Conservation (phyloP, 2,329 filamentous ascomycete species). For the Trichoderma sp. region DNA sequence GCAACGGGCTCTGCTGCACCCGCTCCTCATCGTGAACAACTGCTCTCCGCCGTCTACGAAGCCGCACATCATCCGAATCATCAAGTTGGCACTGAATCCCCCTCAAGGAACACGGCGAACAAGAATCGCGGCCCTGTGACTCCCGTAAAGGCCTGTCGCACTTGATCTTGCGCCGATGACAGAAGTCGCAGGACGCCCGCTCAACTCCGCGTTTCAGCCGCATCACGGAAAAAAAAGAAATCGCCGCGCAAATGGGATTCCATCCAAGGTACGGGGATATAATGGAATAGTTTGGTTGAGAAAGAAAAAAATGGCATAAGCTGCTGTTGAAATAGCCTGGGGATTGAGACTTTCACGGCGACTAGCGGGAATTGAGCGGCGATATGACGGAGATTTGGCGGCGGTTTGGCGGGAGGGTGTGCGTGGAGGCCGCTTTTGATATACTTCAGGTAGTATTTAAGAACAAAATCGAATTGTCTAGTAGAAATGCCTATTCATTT, state of each 20-base stretch:
- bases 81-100: background rate
- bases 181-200: slow-evolving; percentile 10
- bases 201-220: slow-evolving; percentile 6
- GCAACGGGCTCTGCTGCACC: background rate
- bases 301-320: background rate
- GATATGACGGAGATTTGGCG: slow-evolving; percentile 9
- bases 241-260: background rate
- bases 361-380: background rate
- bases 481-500: background rate
- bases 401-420: background rate
- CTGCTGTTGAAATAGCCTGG: background rate
- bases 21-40: background rate
- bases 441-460: background rate
- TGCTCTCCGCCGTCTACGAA: background rate
- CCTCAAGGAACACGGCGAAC: background rate
- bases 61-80: background rate
- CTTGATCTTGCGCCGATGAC: slow-evolving; percentile 8
- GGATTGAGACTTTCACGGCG: background rate
- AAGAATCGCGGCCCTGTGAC: background rate
- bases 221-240: background rate
- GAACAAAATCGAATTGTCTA: background rate
- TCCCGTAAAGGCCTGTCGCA: background rate
- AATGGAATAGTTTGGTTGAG: background rate
- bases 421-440: background rate
- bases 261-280: background rate